Conservation (phyloP, 177 flowering plant species). For the Vitis hybrid region DNA sequence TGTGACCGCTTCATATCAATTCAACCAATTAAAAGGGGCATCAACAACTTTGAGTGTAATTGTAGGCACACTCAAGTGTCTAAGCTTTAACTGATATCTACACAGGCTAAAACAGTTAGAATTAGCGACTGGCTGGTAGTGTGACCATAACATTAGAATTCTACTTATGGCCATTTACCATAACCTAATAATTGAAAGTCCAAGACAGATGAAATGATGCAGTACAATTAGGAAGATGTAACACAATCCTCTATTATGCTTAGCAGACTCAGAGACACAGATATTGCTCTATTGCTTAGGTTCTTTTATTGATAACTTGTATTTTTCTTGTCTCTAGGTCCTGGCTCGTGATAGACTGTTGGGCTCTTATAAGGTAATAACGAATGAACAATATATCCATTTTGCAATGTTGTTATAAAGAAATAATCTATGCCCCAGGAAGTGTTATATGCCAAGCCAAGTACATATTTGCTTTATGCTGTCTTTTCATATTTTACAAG, state of each 20-base stretch:
- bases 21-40: not conserved
- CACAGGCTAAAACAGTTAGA: no score
- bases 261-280: not conserved
- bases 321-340: constrained; percentile 38
- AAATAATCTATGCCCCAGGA: not conserved
- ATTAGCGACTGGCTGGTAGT: not conserved
- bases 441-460: not conserved
- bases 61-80: not conserved
- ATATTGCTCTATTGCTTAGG: not conserved
- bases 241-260: not conserved
- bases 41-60: not conserved
- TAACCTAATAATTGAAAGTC: no score
- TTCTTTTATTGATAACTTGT: not conserved
- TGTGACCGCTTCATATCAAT: not conserved
- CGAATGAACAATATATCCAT: not conserved
- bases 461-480: not conserved
- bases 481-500: not conserved
- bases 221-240: not conserved
- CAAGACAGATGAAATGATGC: no score
- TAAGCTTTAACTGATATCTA: not conserved
- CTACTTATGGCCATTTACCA: no score
- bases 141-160: no score
- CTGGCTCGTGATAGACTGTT: constrained; percentile 87
- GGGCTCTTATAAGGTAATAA: constrained; percentile 87
- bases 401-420: not conserved